phyloP scores from a whole-genome alignment of 148 eudicot species.

The Chenopodium album region DNA sequence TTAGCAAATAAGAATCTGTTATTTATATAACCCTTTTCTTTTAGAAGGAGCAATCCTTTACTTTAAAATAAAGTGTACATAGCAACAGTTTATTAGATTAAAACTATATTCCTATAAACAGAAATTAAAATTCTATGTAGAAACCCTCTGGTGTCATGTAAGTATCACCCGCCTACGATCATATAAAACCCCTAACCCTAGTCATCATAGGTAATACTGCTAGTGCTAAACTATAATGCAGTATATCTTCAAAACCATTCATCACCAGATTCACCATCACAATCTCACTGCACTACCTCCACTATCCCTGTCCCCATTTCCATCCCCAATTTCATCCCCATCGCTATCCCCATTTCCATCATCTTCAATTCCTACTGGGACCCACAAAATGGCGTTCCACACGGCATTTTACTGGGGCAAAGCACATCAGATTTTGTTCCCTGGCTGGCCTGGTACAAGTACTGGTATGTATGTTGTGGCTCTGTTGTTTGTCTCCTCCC shows the following conservation, averaged over 20 bases:
- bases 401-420: slow-evolving; percentile 69
- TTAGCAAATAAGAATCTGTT: not conserved
- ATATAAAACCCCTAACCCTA: not conserved
- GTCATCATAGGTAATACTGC: not conserved
- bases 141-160: not conserved
- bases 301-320: not conserved
- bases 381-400: slow-evolving; percentile 31
- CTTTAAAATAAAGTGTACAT: not conserved
- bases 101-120: too few species aligned
- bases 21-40: not conserved
- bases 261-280: slow-evolving; percentile 21
- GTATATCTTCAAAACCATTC: slow-evolving; percentile 3
- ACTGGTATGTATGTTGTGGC: slow-evolving; percentile 61
- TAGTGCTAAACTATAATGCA: slow-evolving; percentile 5
- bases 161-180: not conserved
- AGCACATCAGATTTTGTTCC: slow-evolving; percentile 50
- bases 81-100: not conserved
- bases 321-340: not conserved
- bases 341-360: slow-evolving; percentile 18
- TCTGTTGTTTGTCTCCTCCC: slow-evolving; percentile 45
- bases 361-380: not conserved
- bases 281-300: not conserved
- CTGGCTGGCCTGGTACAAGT: slow-evolving; percentile 70
- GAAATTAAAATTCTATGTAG: not conserved
- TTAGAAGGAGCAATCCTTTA: not conserved